phyloP scores from a whole-genome alignment of 2,329 filamentous ascomycete species.

The Aspergillus calidoustus region DNA sequence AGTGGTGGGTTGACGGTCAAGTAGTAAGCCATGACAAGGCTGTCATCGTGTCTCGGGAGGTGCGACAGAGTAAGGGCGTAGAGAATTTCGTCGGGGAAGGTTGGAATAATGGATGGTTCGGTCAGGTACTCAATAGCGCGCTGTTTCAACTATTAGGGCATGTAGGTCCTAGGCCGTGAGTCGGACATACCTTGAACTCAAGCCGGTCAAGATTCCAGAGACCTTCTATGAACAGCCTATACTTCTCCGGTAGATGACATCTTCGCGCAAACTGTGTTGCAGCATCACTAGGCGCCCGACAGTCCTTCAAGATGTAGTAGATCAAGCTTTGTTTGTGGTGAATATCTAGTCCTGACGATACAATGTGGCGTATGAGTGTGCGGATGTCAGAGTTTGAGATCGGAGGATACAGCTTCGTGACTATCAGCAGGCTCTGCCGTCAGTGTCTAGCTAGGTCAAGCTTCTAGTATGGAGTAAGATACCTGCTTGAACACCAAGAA shows the following conservation, averaged over 20 bases:
- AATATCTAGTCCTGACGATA: conserved; percentile 65
- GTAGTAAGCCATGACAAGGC: conserved; percentile 76
- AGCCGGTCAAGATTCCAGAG: conserved; percentile 78
- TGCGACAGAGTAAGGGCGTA: conserved; percentile 65
- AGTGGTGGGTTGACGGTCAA: conserved; percentile 75
- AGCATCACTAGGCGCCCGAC: conserved; percentile 59
- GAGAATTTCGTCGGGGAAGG: conserved; percentile 83
- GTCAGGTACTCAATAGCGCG: conserved; percentile 75
- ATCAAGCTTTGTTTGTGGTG: conserved; percentile 83
- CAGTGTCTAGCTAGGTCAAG: conserved; percentile 12
- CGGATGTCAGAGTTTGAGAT: conserved; percentile 69
- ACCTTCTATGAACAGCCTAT: conserved; percentile 79
- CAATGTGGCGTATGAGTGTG: conserved; percentile 72
- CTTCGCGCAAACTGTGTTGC: conserved; percentile 64
- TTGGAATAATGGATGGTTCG: conserved; percentile 77
- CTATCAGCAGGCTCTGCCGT: conserved; percentile 33
- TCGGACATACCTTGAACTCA: conserved; percentile 63
- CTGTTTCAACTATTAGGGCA: conserved; percentile 39
- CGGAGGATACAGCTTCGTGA: conserved; percentile 73
- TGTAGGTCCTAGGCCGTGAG: not conserved
- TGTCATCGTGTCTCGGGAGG: conserved; percentile 63
- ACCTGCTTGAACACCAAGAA: conserved; percentile 73
- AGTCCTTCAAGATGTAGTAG: conserved; percentile 82
- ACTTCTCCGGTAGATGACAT: conserved; percentile 73
- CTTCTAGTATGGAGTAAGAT: conserved; percentile 27